phyloP scores from a whole-genome alignment of 2,329 filamentous ascomycete species.

The Plectosphaerella cucumerina region DNA sequence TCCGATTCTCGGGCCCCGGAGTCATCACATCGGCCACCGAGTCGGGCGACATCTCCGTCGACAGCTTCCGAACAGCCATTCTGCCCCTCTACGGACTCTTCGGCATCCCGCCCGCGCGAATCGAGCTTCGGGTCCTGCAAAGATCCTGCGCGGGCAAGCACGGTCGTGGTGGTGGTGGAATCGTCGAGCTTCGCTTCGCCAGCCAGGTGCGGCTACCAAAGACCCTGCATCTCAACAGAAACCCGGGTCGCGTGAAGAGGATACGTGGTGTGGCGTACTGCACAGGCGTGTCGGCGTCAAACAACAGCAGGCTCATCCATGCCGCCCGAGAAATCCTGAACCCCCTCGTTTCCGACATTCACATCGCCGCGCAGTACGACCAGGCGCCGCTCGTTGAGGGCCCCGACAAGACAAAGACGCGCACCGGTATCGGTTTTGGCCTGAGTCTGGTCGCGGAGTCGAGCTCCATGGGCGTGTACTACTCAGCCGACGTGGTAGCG shows the following conservation, averaged over 20 bases:
- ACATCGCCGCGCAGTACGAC: conserved; percentile 79
- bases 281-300: conserved; percentile 84
- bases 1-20: conserved; percentile 83
- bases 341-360: conserved; percentile 79
- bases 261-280: conserved; percentile 93
- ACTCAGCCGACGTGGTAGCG: conserved; percentile 76
- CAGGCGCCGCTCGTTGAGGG: conserved; percentile 54
- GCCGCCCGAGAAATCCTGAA: conserved; percentile 84
- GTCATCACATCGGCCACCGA: conserved; percentile 88
- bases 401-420: conserved; percentile 55
- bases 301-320: conserved; percentile 95
- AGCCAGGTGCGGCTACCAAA: conserved; percentile 92
- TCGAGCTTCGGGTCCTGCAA: conserved; percentile 79
- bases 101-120: conserved; percentile 72
- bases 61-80: conserved; percentile 89
- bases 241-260: conserved; percentile 78
- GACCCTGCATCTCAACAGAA: conserved; percentile 82
- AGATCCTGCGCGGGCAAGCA: conserved; percentile 73
- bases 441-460: conserved; percentile 88
- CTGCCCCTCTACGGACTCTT: conserved; percentile 87
- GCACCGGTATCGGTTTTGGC: conserved; percentile 86
- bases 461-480: conserved; percentile 74
- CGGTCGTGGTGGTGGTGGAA: conserved; percentile 78
- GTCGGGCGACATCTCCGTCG: conserved; percentile 81
- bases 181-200: conserved; percentile 90